Percentiles rank a stretch among this genome's conserved stretches.
These are phyloP conservation scores for Sphagnum fallax DNA, from an alignment of 228 moss, liverwort and hornwort genomes.

Conservation along the genomic window DNA sequence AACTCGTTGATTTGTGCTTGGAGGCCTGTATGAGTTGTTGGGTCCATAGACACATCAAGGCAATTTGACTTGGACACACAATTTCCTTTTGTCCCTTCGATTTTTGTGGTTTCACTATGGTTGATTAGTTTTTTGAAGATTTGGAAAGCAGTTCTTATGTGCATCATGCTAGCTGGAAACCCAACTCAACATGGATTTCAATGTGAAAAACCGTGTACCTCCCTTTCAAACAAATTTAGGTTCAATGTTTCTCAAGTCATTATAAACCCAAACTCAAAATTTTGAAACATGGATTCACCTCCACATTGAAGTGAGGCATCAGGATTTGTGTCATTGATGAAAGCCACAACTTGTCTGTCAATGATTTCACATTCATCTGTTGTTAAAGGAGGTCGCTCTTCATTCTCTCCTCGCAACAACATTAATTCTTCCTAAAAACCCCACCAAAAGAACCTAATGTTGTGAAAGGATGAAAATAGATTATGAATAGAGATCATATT, in stretches of 20 bases:
- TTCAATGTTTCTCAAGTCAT: no score
- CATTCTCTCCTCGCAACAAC: conserved; percentile 42
- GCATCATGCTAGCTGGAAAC: conserved; percentile 47
- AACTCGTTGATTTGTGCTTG: conserved; percentile 41
- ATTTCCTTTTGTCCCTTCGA: neutral
- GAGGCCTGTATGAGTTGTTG: conserved; percentile 11
- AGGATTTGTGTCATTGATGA: conserved; percentile 28
- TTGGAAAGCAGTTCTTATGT: conserved; percentile 57
- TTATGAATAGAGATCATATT: no score
- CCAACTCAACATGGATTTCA: conserved; percentile 2
- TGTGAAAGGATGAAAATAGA: no score
- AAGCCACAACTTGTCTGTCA: conserved; percentile 24
- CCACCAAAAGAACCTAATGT: no score
- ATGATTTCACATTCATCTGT: conserved; percentile 38
- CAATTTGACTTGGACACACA: neutral
- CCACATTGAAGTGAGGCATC: conserved; percentile 55
- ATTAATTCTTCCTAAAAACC: conserved; percentile 49
- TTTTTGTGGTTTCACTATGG: conserved; percentile 3
- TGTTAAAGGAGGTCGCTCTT: conserved; percentile 37
- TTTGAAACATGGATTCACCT: conserved; percentile 18
- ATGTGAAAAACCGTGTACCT: neutral
- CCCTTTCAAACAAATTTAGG: neutral
- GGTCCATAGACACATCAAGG: conserved; percentile 2
- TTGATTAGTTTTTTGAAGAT: conserved; percentile 66
- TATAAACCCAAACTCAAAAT: no score